Conservation (phyloP, 1,139 yeast species). For the Geotrichum phurueaensis region DNA sequence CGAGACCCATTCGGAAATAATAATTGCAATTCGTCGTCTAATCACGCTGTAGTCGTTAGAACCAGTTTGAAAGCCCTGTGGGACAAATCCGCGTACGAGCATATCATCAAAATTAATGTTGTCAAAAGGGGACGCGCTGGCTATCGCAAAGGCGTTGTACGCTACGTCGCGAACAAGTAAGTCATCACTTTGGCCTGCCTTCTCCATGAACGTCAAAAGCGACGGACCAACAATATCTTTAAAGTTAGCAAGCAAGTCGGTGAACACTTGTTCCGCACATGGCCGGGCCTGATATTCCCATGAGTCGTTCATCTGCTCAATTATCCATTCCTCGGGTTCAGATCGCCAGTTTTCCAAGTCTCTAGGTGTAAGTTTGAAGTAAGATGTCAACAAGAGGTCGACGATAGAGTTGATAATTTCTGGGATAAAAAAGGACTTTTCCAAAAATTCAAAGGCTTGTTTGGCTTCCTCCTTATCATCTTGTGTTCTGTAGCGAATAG, state of each 20-base stretch:
- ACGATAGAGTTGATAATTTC: slow-evolving; percentile 53
- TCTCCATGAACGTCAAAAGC: slow-evolving; percentile 57
- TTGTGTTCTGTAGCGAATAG: slow-evolving; percentile 57
- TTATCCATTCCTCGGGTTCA: slow-evolving; percentile 92
- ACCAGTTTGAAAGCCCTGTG: slow-evolving; percentile 46
- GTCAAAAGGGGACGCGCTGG: slow-evolving; percentile 60
- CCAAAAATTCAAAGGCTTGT: slow-evolving; percentile 48
- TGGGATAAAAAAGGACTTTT: slow-evolving; percentile 52
- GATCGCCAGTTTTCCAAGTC: slow-evolving; percentile 76
- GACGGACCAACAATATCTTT: slow-evolving; percentile 56
- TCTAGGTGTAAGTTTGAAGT: slow-evolving; percentile 61
- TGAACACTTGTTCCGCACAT: slow-evolving; percentile 81
- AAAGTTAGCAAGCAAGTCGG: slow-evolving; percentile 63
- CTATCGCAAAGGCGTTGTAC: slow-evolving; percentile 72
- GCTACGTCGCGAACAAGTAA: slow-evolving; percentile 72
- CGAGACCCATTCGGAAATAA: slow-evolving; percentile 75
- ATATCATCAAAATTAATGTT: slow-evolving; percentile 59
- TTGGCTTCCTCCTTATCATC: slow-evolving; percentile 52
- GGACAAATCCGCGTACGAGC: slow-evolving; percentile 55
- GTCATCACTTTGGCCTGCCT: slow-evolving; percentile 44
- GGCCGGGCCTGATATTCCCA: slow-evolving; percentile 85
- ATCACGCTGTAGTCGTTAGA: slow-evolving; percentile 10
- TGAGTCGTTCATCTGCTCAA: slow-evolving; percentile 67
- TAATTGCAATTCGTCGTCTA: slow-evolving; percentile 67
- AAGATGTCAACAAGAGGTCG: slow-evolving; percentile 63